These are phyloP conservation scores for Fulvia fulva DNA, from an alignment of 2,329 filamentous ascomycete genomes.

Conservation along the genomic window DNA sequence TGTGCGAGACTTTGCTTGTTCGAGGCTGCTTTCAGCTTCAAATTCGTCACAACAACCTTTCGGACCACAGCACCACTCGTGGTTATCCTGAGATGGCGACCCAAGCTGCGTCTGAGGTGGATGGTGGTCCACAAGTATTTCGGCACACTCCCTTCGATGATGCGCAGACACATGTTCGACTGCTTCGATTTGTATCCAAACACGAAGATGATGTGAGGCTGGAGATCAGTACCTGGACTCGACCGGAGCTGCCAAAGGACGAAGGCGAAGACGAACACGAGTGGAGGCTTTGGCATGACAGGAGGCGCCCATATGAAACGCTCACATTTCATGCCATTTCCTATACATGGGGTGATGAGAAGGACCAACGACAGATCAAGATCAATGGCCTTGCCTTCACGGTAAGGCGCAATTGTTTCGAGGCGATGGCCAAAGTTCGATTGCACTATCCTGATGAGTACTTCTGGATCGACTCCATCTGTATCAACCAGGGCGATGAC, in stretches of 20 bases:
- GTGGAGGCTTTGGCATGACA: too few species aligned
- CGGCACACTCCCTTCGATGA: neutral
- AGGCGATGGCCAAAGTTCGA: conserved; percentile 2
- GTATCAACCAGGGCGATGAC: conserved; percentile 15
- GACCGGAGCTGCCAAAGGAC: too few species aligned
- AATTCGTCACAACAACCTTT: too few species aligned
- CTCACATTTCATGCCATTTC: conserved; percentile 13
- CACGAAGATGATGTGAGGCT: neutral
- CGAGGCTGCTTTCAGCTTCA: too few species aligned
- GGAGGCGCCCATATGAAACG: too few species aligned
- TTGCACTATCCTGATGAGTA: neutral
- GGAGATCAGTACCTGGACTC: neutral
- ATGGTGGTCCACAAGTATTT: too few species aligned
- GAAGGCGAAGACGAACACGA: too few species aligned
- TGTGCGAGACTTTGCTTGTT: too few species aligned
- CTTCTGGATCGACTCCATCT: conserved; percentile 18
- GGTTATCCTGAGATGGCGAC: too few species aligned
- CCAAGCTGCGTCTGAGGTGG: too few species aligned
- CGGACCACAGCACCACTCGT: too few species aligned
- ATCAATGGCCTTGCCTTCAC: neutral
- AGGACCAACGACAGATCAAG: neutral
- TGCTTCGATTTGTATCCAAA: neutral
- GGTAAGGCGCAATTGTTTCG: neutral
- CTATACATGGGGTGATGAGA: conserved; percentile 1
- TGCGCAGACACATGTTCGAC: neutral